Percentiles rank a stretch among this genome's conserved stretches.
phyloP scores from a whole-genome alignment of 1,284 basidiomycete genomes.

The Marasmius sp. region DNA sequence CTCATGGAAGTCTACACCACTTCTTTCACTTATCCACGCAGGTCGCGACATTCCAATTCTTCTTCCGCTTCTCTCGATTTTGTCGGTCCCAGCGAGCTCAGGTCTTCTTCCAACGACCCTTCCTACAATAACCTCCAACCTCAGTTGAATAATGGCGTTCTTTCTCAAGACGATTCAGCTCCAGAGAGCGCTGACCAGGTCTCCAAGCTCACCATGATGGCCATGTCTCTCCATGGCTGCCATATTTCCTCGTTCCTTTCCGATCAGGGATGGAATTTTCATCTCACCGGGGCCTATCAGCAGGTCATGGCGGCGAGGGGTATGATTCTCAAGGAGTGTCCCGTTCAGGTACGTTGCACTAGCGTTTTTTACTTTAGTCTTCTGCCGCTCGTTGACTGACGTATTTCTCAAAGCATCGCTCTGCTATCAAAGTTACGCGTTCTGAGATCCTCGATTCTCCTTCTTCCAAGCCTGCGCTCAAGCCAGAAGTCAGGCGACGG shows the following conservation, averaged over 20 bases:
- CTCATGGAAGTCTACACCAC: constrained; percentile 91
- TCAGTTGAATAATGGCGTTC: constrained; percentile 41
- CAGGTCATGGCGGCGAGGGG: constrained; percentile 92
- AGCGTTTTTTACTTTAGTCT: constrained; percentile 10
- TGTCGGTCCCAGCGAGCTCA: constrained; percentile 44
- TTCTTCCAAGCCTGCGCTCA: constrained; percentile 80
- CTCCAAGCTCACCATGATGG: constrained; percentile 79
- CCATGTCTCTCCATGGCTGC: constrained; percentile 79
- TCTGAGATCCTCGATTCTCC: constrained; percentile 91
- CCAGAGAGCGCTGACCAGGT: constrained; percentile 67
- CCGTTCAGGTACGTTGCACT: constrained; percentile 64
- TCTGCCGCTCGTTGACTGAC: constrained; percentile 9
- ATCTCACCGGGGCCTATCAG: constrained; percentile 88
- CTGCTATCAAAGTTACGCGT: constrained; percentile 86
- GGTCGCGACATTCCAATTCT: constrained; percentile 65
- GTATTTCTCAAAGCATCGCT: constrained; percentile 59
- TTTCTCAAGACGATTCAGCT: constrained; percentile 43
- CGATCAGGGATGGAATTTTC: constrained; percentile 85
- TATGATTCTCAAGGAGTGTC: constrained; percentile 86
- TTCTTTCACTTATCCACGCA: constrained; percentile 85
- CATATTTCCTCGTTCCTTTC: constrained; percentile 79
- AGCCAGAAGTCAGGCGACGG: constrained; percentile 82
- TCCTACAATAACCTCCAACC: constrained; percentile 37
- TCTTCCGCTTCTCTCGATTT: constrained; percentile 65
- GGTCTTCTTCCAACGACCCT: constrained; percentile 40